Evolutionary conservation across 805 yeast genomes (phyloP).

Genomic region (Myxozyma vanderwaltii): DNA sequence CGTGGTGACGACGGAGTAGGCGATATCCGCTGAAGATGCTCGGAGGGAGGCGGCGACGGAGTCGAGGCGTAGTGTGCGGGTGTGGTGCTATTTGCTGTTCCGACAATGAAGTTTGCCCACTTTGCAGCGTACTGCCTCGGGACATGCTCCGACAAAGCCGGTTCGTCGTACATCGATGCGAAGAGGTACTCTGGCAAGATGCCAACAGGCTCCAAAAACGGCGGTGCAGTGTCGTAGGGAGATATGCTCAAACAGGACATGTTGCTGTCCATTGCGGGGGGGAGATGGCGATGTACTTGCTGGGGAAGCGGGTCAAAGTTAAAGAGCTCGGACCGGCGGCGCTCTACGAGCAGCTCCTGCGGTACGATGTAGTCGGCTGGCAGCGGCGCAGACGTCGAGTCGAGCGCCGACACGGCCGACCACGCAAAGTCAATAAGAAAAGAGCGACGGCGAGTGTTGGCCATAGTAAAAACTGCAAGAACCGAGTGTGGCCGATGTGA

Average conservation of each 20-base stretch:
- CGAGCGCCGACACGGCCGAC: constrained; percentile 19
- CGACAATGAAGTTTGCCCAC: constrained; percentile 10
- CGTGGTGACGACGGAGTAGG: constrained; percentile 1
- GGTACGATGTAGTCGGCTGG: constrained; percentile 3
- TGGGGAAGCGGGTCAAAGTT: constrained; percentile 2
- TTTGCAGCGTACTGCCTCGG: constrained; percentile 10
- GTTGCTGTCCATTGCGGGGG: not conserved
- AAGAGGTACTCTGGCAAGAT: constrained; percentile 7
- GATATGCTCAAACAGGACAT: not conserved
- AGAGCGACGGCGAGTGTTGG: constrained; percentile 16
- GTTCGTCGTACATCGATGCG: constrained; percentile 1
- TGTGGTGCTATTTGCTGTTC: not conserved
- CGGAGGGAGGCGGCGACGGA: not conserved
- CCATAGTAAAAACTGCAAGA: too few species aligned
- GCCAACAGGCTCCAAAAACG: constrained; percentile 1
- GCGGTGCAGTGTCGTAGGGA: not conserved
- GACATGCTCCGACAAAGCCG: not conserved
- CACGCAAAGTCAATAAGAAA: constrained; percentile 24
- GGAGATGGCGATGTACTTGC: not conserved
- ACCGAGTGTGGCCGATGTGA: not conserved
- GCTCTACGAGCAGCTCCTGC: constrained; percentile 10
- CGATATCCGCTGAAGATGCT: not conserved
- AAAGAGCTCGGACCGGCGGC: constrained; percentile 14
- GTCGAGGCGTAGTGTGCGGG: not conserved
- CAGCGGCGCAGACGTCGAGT: constrained; percentile 7